phyloP scores from a whole-genome alignment of 495 filamentous ascomycete species.

The Apodospora peruviana region DNA sequence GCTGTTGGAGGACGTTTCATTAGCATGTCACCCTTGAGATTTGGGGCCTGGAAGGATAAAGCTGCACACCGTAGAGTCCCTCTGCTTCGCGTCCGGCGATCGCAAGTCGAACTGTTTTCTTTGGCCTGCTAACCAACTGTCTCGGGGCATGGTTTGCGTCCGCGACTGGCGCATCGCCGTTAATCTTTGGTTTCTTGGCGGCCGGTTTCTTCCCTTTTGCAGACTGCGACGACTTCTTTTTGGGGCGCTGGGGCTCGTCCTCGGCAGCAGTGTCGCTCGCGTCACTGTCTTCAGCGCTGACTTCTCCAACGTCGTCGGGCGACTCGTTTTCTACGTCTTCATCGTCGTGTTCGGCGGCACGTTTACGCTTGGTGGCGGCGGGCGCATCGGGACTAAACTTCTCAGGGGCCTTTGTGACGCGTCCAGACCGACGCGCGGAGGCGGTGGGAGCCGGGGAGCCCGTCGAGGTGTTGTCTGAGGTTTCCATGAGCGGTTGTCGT shows the following conservation, averaged over 20 bases:
- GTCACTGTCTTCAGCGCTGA: constrained; percentile 43
- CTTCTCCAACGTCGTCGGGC: constrained; percentile 47
- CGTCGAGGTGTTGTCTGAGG: constrained; percentile 53
- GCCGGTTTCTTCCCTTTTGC: constrained; percentile 51
- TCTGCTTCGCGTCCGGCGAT: constrained; percentile 50
- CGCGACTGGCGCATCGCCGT: constrained; percentile 46
- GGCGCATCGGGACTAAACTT: constrained; percentile 51
- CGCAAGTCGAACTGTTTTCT: constrained; percentile 47
- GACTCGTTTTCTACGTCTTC: constrained; percentile 51
- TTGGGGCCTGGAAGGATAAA: background rate
- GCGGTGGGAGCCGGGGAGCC: constrained; percentile 42
- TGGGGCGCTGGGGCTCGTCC: constrained; percentile 24
- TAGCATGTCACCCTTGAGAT: no score
- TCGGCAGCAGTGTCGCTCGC: constrained; percentile 38
- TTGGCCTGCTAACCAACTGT: constrained; percentile 54
- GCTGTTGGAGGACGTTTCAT: constrained; percentile 45
- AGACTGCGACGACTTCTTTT: constrained; percentile 32
- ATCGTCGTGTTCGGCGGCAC: constrained; percentile 42
- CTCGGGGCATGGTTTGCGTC: constrained; percentile 39
- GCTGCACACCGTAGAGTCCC: constrained; percentile 69
- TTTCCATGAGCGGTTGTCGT: constrained; percentile 42
- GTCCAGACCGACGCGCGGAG: constrained; percentile 69
- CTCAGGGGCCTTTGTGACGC: constrained; percentile 68
- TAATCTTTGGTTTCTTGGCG: constrained; percentile 70
- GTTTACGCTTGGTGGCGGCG: constrained; percentile 48